Conservation (phyloP, 129 eudicot species). For the Apium graveolens region DNA sequence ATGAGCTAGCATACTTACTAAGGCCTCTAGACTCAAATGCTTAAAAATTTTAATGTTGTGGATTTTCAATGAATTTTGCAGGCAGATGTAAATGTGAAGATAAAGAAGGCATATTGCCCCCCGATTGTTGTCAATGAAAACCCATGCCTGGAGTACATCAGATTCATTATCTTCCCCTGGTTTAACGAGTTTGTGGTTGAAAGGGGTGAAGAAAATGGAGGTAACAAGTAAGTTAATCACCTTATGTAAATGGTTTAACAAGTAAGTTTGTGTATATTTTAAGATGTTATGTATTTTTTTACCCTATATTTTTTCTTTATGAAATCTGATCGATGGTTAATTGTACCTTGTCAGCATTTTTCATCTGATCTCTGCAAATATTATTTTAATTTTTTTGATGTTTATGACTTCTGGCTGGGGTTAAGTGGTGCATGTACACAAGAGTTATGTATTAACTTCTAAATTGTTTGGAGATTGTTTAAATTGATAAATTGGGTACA, state of each 20-base stretch:
- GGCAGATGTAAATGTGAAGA: slow-evolving; percentile 77
- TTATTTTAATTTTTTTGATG: neutral
- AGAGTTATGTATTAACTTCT: neutral
- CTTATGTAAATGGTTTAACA: too few species aligned
- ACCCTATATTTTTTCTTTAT: neutral
- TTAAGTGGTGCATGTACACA: neutral
- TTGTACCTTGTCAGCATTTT: neutral
- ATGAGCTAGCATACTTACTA: neutral
- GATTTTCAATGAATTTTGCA: slow-evolving; percentile 18
- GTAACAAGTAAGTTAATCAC: slow-evolving; percentile 55
- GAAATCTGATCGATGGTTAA: neutral
- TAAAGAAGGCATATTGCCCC: slow-evolving; percentile 89
- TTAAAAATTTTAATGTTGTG: neutral
- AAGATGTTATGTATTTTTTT: too few species aligned
- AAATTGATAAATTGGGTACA: neutral
- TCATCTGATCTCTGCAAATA: neutral
- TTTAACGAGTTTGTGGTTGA: slow-evolving; percentile 63
- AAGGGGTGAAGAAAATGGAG: slow-evolving; percentile 69
- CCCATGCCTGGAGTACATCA: slow-evolving; percentile 76
- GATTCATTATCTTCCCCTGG: slow-evolving; percentile 71
- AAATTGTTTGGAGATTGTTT: neutral
- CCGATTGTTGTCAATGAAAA: slow-evolving; percentile 54
- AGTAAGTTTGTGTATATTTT: too few species aligned
- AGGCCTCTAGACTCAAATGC: neutral
- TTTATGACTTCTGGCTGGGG: neutral